phyloP scores from a whole-genome alignment of 1,139 yeast genomes.

The Yamadazyma aaseri region DNA sequence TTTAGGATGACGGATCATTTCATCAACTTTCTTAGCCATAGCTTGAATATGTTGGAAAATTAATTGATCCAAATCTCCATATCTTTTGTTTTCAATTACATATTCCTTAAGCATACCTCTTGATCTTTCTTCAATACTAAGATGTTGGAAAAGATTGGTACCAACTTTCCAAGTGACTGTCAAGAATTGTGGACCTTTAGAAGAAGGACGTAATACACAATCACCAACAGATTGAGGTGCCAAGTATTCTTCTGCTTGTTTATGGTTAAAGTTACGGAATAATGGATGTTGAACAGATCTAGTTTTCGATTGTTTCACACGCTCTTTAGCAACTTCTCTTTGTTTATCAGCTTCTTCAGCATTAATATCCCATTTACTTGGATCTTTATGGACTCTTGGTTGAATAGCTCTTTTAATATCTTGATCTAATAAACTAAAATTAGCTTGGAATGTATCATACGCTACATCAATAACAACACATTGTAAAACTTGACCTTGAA shows the following conservation, averaged over 20 bases:
- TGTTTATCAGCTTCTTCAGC: conserved; percentile 71
- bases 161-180: conserved; percentile 97
- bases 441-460: conserved; percentile 71
- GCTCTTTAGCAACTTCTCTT: conserved; percentile 56
- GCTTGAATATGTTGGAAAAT: conserved; percentile 86
- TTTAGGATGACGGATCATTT: conserved; percentile 83
- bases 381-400: conserved; percentile 52
- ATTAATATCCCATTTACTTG: conserved; percentile 76
- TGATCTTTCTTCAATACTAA: conserved; percentile 75
- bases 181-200: conserved; percentile 81
- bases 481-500: conserved; percentile 79
- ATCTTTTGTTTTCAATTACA: conserved; percentile 66
- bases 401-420: conserved; percentile 62
- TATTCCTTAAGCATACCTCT: conserved; percentile 58
- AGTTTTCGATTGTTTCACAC: conserved; percentile 52
- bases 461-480: conserved; percentile 73
- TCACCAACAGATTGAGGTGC: conserved; percentile 92
- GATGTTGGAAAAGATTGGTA: conserved; percentile 85
- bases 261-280: conserved; percentile 77
- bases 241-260: conserved; percentile 89
- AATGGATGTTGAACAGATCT: conserved; percentile 90
- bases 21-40: conserved; percentile 79
- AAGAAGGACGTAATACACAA: conserved; percentile 91
- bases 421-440: conserved; percentile 64
- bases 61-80: conserved; percentile 89